Base-by-base conservation (phyloP, 1,284 basidiomycete species). In the Marasmius oreades region DNA sequence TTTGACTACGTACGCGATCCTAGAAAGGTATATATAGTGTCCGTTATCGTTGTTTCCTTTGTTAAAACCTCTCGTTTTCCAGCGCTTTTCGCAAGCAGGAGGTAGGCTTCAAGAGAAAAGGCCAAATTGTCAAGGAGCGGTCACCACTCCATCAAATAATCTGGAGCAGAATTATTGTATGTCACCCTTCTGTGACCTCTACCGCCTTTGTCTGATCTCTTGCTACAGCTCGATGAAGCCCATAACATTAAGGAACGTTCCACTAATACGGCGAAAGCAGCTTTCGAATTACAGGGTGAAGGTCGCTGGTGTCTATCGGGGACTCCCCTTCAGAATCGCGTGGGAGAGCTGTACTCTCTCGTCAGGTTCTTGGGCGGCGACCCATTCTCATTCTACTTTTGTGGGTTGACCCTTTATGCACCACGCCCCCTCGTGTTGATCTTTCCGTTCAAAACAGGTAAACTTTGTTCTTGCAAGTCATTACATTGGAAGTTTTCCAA, bases 201-300 rank as follows among this genome's bases (percentile, higher is more conserved):
- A 33, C n/a, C 14, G 56, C 26, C 37, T 23, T 31, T 16, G 50
- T 22, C 47, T 51, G 18, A 20, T 59, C 26, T 56, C 36, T 14
- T 34, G 37, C 6, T 53, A 18, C 59, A 90, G 88, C 84, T 99
- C 43, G 97, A 99, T 66, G 97, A 99, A 74, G 96, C 96, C 6
- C 97, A 99, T 72, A 98, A 97, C 69, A 99, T 97, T 77, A 96
- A 95, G 70, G 96, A 99, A 69, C 85, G 97, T 14, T 75, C 86
- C 1, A 96, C 94, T 1, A 98, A 98, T 68, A 98, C 96, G 0
- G 95, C 97, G 1, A 98, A 98, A 71, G 95, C 93, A 10, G 84
- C 94, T 0, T 99, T 99, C 68, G 92, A 94, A 52, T 77, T 99
- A 4, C 73, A 89, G 63, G 85, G 89, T 55, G 83, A 84, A 58